Evolutionary conservation across 257 asterid genomes (phyloP).

Genomic region (Solanum sejunctum): DNA sequence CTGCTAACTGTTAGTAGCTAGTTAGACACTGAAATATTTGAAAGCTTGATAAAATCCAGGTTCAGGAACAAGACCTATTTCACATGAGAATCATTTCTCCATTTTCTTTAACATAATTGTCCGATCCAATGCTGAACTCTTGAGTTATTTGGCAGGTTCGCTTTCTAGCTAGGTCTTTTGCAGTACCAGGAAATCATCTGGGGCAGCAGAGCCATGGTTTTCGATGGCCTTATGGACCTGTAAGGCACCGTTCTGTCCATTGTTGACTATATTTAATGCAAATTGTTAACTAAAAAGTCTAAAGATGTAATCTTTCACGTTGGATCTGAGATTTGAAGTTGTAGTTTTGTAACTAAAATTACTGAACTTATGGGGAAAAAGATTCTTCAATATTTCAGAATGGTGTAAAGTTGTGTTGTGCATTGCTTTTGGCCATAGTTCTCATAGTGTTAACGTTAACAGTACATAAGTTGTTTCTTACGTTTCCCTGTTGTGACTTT

Average conservation of each 20-base stretch:
- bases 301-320: neutral
- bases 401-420: neutral
- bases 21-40: neutral
- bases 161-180: slow-evolving; percentile 85
- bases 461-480: neutral
- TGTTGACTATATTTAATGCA: neutral
- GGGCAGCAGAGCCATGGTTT: slow-evolving; percentile 99
- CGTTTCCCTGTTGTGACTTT: neutral
- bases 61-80: neutral
- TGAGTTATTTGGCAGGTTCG: slow-evolving; percentile 57
- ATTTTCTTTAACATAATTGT: neutral
- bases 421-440: neutral
- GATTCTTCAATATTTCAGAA: neutral
- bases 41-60: neutral
- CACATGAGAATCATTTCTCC: neutral
- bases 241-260: slow-evolving; percentile 19
- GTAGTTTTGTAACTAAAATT: neutral
- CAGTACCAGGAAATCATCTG: slow-evolving; percentile 94
- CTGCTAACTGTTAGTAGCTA: neutral
- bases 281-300: neutral
- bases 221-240: slow-evolving; percentile 99
- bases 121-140: neutral
- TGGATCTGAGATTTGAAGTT: neutral
- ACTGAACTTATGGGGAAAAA: neutral
- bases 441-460: neutral